Evolutionary conservation across 2,329 filamentous ascomycete genomes (phyloP), one percentile per base, ranked within the genome.

Genomic region (Penicillium freii): DNA sequence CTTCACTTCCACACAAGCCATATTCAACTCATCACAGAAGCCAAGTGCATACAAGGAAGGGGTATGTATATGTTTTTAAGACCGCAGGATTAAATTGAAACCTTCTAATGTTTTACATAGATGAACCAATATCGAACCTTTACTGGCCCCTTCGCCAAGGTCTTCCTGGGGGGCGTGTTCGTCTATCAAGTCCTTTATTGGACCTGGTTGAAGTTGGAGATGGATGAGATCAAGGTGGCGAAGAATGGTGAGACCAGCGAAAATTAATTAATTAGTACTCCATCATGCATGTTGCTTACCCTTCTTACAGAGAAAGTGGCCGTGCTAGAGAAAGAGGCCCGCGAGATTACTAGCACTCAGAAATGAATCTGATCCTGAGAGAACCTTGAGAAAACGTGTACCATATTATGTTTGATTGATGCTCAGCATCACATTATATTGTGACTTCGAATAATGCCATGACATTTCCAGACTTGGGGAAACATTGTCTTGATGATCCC

Each of bases 131-230:
- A 77, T 61, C 70, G 71, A 39, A 59, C 67, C 39, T 77, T 79
- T 56, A 70, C 67, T 6, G 68, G 77, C 34, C 77, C 79, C 10
- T 75, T 81, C 50, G 72, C 73, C 59, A 81, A 81, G 61, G 76
- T 79, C 58, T 78, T 81, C 54, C 71, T 80, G 3, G 75, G 77
- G 8, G 77, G 78, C 4, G 74, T 81, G 36, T 75, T 81, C 63
- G 78, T 75, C 17, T 81, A 80, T 62, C 79, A 81, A 60, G 69
- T 79, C 42, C 69, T 78, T 21, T 79, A 81, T 61, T 79, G 76
- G 75, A 66, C 69, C 31, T 81, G 79, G 79, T 54, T 77, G 65
- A 79, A 77, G 58, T 64, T 81, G 13, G 78, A 81, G 65, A 77
- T 74, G 52, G 76, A 79, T 56, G 77, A 79, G 58, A 67, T 69